Base-by-base conservation (phyloP, 805 yeast genomes). In the Metschnikowia matae region DNA sequence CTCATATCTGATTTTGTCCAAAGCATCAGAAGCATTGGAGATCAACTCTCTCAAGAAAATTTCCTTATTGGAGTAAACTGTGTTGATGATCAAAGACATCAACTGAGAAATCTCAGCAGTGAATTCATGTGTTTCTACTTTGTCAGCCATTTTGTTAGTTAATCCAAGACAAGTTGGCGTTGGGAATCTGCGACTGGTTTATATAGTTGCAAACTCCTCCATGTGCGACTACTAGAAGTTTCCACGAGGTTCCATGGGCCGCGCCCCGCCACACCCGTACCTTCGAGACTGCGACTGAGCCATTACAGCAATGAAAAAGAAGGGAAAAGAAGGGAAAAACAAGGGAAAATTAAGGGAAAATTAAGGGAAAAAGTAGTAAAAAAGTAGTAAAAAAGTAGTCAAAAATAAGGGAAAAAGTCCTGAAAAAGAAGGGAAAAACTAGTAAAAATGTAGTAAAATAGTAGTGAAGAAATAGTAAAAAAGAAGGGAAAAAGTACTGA, bases 91-190 rank as follows among this genome's bases (percentile, higher is more conserved):
- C 83, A 94, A 85, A 75, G 97, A 89, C 98, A 94, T 87, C 84
- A 94, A 83, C 96, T 94, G 99, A 86, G 98, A 89, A 77, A 94
- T 94, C 90, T 94, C 99, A 83, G 99, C 99, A 77, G 95, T 97
- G 78, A 94, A 94, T 81, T 92, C 98, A 72, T 82, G 89, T 53
- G 95, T 85, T 81, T 87, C 95, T 68, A 83, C 71, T 64, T 74
- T 73, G 48, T 78, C 73, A 61, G 83, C 69, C 84, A 80, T 81
- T 42, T 54, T 52, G 42, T 46, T 44, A 18, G 33, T 33, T 18
- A 38, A 10, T 21, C 33, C 31, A 26, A 45, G 32, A 29, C 32
- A 3, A 3, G 8, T 8, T 38, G 13, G 6, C 17, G 35, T 13
- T 2, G 17, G 48, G 36, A 29, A 37, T 21, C 29, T 31, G 36